Evolutionary conservation across 768 basidiomycete genomes (phyloP).

Genomic region (Boletus sensibilis): DNA sequence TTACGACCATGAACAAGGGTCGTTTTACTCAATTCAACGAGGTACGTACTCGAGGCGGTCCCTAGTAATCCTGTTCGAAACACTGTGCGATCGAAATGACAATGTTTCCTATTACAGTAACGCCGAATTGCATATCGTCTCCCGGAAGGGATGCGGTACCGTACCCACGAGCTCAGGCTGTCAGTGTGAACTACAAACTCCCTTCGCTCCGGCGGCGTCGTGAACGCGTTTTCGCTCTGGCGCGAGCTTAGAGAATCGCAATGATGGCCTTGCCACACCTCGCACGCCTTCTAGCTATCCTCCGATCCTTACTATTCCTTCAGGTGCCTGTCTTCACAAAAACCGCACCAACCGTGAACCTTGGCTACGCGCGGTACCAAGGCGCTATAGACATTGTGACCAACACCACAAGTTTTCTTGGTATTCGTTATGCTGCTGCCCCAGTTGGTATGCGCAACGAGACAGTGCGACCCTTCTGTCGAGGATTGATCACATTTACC

Average conservation of each 20-base stretch:
- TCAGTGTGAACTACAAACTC: too few species aligned
- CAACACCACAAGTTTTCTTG: constrained; percentile 1
- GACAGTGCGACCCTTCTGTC: not conserved
- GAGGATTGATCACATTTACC: not conserved
- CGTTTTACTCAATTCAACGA: constrained; percentile 28
- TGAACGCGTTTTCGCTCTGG: too few species aligned
- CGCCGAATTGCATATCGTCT: constrained; percentile 25
- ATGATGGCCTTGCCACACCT: not conserved
- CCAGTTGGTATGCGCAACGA: not conserved
- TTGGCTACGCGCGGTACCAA: constrained; percentile 10
- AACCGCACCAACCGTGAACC: not conserved
- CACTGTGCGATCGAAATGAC: not conserved
- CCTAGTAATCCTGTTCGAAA: not conserved
- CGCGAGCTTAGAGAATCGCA: too few species aligned
- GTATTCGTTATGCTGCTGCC: constrained; percentile 7
- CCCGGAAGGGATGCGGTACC: constrained; percentile 45
- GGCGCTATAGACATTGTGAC: not conserved
- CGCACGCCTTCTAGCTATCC: not conserved
- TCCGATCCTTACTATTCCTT: not conserved
- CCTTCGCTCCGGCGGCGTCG: too few species aligned
- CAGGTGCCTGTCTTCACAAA: not conserved
- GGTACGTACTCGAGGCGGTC: constrained; percentile 12
- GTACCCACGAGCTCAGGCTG: too few species aligned
- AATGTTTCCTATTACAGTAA: not conserved
- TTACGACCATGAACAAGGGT: not conserved